Conservation (phyloP, 805 yeast species). For the Yamadazyma akitaensis region DNA sequence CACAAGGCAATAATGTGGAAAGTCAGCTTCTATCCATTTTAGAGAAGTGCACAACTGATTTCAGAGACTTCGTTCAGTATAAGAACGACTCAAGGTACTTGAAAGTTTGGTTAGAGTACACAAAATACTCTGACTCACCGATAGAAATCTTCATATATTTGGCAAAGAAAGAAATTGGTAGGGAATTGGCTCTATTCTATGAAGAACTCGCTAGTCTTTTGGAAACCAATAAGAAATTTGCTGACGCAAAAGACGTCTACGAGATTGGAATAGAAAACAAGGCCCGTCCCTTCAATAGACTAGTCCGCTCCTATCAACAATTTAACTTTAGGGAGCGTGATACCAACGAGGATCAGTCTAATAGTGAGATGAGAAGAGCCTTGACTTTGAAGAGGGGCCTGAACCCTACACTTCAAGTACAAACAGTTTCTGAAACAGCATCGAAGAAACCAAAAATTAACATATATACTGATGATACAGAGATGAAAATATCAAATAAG, state of each 20-base stretch:
- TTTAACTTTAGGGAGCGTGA: slow-evolving; percentile 40
- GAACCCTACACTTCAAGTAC: slow-evolving; percentile 9
- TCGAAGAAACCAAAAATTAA: slow-evolving; percentile 27
- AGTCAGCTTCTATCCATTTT: slow-evolving; percentile 64
- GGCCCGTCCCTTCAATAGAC: slow-evolving; percentile 61
- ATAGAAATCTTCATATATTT: slow-evolving; percentile 68
- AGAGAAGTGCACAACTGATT: slow-evolving; percentile 68
- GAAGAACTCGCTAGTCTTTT: slow-evolving; percentile 71
- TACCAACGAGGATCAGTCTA: slow-evolving; percentile 11
- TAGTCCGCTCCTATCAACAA: slow-evolving; percentile 34
- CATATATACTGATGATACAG: slow-evolving; percentile 37
- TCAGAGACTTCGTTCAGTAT: slow-evolving; percentile 63
- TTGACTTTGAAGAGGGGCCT: slow-evolving; percentile 38
- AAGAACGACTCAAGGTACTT: slow-evolving; percentile 81
- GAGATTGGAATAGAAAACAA: slow-evolving; percentile 51
- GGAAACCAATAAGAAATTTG: slow-evolving; percentile 46
- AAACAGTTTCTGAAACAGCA: neutral
- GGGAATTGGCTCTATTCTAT: slow-evolving; percentile 62
- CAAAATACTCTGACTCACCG: slow-evolving; percentile 64
- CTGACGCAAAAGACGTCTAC: slow-evolving; percentile 60
- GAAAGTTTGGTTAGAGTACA: slow-evolving; percentile 77
- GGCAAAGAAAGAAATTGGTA: slow-evolving; percentile 69
- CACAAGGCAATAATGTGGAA: slow-evolving; percentile 58
- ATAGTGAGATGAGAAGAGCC: slow-evolving; percentile 12
- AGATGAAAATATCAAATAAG: slow-evolving; percentile 18